Base-by-base conservation (phyloP, 2,329 filamentous ascomycete genomes). In the Apiospora koreana region DNA sequence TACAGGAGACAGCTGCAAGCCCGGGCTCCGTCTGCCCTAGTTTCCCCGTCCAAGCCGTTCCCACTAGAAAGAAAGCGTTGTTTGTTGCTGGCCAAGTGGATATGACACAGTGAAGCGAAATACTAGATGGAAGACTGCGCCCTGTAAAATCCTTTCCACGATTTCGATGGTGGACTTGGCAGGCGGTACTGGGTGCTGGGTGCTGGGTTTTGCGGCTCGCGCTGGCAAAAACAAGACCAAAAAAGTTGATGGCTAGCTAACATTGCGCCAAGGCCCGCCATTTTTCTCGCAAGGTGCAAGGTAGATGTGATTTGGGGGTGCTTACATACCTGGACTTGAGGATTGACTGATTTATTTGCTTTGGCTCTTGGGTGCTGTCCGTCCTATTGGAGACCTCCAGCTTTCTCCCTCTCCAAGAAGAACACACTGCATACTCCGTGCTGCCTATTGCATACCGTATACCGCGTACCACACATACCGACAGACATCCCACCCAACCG, bases 31-130 rank as follows among this genome's bases (percentile, higher is more conserved):
- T 62, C 18, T 12, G 38, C 7, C 54, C 54, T 62, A 62, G 54
- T 62, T 62, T n/a, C 54, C 31, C 54, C 54, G 54, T 62, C 18
- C 54, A 38, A 38, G 54, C 54, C 54, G 54, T 62, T 62, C 54
- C 54, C 54, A 62, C 54, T 38, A 62, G 54, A 21, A n/a, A 18
- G 54, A 62, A 62, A 38, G 54, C 35, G 31, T 18, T 62, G 54
- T 62, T 38, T n/a, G 48, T 16, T 54, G 28, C n/a, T 38, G 54
- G 31, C 28, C 2, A 62, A 62, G 54, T 62, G 31, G 54, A 62
- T 38, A 38, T n/a, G 28, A 2, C 25, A 58, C 50, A 62, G 54
- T 38, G 31, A 62, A 62, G 54, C 54, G 54, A 35, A 62, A 62
- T 62, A 35, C 31, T 4, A n/a, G 31, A 38, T n/a, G 54, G 54